Evolutionary conservation across 805 yeast genomes (phyloP).

Genomic region (Nakazawaea holstii): DNA sequence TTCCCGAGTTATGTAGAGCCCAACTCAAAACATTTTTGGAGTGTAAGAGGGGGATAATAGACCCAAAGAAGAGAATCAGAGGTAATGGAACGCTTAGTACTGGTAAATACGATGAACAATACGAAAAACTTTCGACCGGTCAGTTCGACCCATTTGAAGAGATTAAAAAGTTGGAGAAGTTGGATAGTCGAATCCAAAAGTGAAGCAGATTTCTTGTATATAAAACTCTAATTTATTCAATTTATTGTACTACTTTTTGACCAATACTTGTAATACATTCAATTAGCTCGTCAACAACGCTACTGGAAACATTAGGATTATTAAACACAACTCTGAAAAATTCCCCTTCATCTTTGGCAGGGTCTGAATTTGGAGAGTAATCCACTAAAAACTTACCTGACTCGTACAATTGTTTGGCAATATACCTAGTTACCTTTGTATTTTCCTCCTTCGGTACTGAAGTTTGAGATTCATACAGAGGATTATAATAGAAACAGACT

Average conservation of each 20-base stretch:
- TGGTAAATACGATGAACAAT: conserved; percentile 87
- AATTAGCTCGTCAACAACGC: conserved; percentile 40
- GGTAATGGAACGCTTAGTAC: conserved; percentile 93
- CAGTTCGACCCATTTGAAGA: conserved; percentile 80
- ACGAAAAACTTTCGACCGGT: conserved; percentile 73
- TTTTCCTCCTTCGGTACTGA: conserved; percentile 26
- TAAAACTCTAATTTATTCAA: not conserved
- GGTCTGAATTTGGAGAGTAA: conserved; percentile 63
- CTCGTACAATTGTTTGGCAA: conserved; percentile 55
- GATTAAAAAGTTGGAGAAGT: conserved; percentile 59
- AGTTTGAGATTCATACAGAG: conserved; percentile 23
- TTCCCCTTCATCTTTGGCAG: conserved; percentile 45
- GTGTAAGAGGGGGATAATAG: conserved; percentile 87
- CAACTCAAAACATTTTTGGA: conserved; percentile 83
- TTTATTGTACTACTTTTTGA: conserved; percentile 7
- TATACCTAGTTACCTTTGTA: conserved; percentile 53
- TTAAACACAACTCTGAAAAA: conserved; percentile 82
- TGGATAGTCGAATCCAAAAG: conserved; percentile 47
- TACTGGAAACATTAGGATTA: conserved; percentile 51
- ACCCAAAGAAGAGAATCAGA: conserved; percentile 83
- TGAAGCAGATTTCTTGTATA: conserved; percentile 8
- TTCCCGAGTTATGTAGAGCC: conserved; percentile 86
- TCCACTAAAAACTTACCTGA: conserved; percentile 70
- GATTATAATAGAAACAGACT: conserved; percentile 74
- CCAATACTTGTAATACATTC: conserved; percentile 33